Conservation (phyloP, 1,284 basidiomycete species). For the Sporisorium iseilematis-ciliati region DNA sequence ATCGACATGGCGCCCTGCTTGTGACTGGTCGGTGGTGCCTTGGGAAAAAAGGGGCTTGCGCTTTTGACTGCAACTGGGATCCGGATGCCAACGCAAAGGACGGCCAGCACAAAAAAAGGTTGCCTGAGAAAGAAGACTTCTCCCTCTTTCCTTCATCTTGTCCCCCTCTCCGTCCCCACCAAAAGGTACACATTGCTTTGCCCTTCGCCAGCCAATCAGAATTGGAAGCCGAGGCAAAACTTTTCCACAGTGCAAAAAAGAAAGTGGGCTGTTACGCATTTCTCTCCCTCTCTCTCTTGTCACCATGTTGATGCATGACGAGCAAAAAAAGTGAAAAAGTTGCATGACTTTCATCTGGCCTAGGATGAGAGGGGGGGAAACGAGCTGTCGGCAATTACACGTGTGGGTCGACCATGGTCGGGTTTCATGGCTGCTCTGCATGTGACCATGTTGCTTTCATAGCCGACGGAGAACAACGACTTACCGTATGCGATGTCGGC, state of each 20-base stretch:
- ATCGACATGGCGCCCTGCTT: conserved; percentile 6
- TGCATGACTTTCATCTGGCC: background rate
- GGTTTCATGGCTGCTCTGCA: conserved; percentile 4
- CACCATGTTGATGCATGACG: background rate
- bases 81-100: background rate
- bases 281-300: background rate
- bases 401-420: background rate
- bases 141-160: background rate
- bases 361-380: background rate
- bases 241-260: no score
- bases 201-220: no score
- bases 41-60: conserved; percentile 14
- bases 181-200: background rate
- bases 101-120: conserved; percentile 3
- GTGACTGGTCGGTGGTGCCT: conserved; percentile 1
- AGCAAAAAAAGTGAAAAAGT: background rate
- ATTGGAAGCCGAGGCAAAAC: no score
- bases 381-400: conserved; percentile 1
- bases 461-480: background rate
- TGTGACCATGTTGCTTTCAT: background rate
- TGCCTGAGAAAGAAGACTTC: conserved; percentile 2
- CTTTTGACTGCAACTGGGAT: no score
- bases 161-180: conserved; percentile 2
- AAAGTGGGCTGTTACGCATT: background rate
- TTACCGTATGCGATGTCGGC: no score